Evolutionary conservation across 768 basidiomycete species (phyloP), one percentile per base, ranked within the genome.

Genomic region (Panellus pusillus): DNA sequence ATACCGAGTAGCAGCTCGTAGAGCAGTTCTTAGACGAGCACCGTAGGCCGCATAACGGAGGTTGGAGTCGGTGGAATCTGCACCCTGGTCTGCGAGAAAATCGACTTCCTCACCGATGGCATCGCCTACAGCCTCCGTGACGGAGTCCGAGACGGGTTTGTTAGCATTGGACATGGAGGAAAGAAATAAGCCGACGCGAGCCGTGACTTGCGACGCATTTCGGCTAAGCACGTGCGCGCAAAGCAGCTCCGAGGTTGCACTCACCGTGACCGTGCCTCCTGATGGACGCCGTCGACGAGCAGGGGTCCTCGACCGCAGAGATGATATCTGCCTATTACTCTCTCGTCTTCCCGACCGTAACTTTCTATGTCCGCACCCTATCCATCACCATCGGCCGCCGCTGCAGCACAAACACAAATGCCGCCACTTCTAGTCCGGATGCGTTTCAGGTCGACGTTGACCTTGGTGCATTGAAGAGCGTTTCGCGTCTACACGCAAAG

Each of bases 341-440:
- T 67, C 87, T 96, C 53, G 90, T 93, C 69, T 97, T 97, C 68
- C 91, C 91, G 29, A 83, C 87, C 68, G 95, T 94, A 74, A 92
- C 92, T 50, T 98, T 97, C 74, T 99, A 95, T 77, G 89, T 99
- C 52, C 91, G 97, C 74, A 98, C 93, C 18, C 86, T 97, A 59
- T 86, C 83, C 37, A 89, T 97, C 62, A 93, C 93, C 53, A 95
- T 99, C 69, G 97, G 97, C 38, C 84, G 97, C 39, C 82, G 93
- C 60, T 92, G 90, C 66, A 80, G 82, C 28, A 83, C 85, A 12
- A 75, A 74, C 53, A 63, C 72, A 6, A 74, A 66, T 47, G 67
- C 74, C 52, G 74, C 79, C 20, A 76, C 81, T 3, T 84, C 88
- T 17, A 78, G 82, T 9, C 70, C 79, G 4, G 85, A 88, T 40